Percentiles rank a stretch among this genome's conserved stretches.
These are phyloP conservation scores for Salix viminalis DNA, from an alignment of 345 rosid species.

Conservation along the genomic window DNA sequence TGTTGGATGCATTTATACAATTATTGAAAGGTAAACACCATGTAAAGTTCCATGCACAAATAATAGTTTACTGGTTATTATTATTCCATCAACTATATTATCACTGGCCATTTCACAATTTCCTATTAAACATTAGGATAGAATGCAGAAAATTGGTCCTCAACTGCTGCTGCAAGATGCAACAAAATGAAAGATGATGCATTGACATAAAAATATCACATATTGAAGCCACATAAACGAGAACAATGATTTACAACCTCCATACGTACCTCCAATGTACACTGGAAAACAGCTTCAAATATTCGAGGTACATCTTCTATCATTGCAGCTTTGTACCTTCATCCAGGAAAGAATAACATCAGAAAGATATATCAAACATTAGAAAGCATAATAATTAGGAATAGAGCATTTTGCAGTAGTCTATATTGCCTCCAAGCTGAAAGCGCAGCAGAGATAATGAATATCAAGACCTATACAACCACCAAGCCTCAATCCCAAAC, in stretches of 20 bases:
- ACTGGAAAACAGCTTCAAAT: slow-evolving; percentile 98
- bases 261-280: slow-evolving; percentile 84
- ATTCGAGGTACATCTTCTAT: slow-evolving; percentile 93
- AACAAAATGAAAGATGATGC: not conserved
- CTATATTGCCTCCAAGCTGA: not conserved
- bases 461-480: not conserved
- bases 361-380: not conserved
- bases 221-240: not conserved
- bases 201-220: not conserved
- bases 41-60: not conserved
- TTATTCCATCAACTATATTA: not conserved
- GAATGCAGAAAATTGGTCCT: not conserved
- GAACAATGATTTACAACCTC: not conserved
- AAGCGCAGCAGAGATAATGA: not conserved
- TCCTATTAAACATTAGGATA: not conserved
- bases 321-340: slow-evolving; percentile 88
- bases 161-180: not conserved
- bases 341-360: slow-evolving; percentile 10
- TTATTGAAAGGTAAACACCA: not conserved
- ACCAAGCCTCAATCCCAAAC: not conserved
- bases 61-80: not conserved
- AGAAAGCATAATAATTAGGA: not conserved
- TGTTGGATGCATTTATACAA: not conserved
- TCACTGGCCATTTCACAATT: not conserved
- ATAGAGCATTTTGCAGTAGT: not conserved